Percentiles rank a stretch among this genome's conserved stretches.
phyloP scores from a whole-genome alignment of 2,329 filamentous ascomycete genomes.

The Trichophyton benhamiae region DNA sequence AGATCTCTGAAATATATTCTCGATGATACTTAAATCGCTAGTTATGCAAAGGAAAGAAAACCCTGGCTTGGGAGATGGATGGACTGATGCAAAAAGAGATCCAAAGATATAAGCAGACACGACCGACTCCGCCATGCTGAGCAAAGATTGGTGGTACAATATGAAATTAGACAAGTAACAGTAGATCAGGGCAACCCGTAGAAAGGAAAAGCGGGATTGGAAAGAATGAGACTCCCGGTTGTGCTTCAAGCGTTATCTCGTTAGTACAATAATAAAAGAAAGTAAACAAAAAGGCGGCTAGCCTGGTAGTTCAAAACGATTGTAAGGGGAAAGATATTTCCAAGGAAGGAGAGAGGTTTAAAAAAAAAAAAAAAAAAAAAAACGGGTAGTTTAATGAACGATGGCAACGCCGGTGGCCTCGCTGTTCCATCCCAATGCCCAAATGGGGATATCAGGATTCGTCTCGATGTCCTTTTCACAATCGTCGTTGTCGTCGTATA shows the following conservation, averaged over 20 bases:
- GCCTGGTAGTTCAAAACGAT: no score
- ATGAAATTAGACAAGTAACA: neutral
- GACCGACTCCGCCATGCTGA: neutral
- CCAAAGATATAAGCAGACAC: no score
- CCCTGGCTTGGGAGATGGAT: neutral
- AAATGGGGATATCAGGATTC: conserved; percentile 40
- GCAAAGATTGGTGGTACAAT: neutral
- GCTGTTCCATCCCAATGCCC: conserved; percentile 32
- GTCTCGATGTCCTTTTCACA: conserved; percentile 27
- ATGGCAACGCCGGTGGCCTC: conserved; percentile 27
- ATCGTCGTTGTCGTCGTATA: conserved; percentile 37
- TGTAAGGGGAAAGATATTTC: no score
- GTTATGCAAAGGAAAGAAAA: neutral
- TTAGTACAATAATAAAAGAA: neutral
- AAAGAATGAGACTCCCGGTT: neutral
- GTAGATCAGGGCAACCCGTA: neutral
- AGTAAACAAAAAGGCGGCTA: no score
- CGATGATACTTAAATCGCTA: neutral
- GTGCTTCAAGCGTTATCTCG: neutral
- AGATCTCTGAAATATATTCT: neutral
- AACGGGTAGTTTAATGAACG: conserved; percentile 26
- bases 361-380: no score
- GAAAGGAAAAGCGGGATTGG: neutral
- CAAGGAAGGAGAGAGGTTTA: no score
- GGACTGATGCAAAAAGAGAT: neutral